phyloP scores from a whole-genome alignment of 257 asterid genomes.

The Rauvolfia tetraphylla region DNA sequence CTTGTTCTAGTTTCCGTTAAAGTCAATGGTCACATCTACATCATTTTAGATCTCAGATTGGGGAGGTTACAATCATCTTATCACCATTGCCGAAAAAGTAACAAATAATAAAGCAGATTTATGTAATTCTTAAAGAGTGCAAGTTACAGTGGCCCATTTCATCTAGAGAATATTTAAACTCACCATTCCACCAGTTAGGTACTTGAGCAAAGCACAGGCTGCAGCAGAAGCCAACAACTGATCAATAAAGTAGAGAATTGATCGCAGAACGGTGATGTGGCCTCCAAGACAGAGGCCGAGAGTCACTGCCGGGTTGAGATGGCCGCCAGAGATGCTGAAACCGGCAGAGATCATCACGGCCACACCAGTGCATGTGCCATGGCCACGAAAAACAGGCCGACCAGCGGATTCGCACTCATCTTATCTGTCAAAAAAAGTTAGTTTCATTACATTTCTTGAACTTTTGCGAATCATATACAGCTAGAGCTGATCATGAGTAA shows the following conservation, averaged over 20 bases:
- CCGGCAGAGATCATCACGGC: constrained; percentile 89
- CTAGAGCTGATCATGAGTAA: too few relatives aligned
- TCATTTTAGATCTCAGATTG: neutral
- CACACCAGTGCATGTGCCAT: constrained; percentile 82
- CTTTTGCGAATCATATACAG: too few relatives aligned
- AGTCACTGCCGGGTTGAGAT: constrained; percentile 92
- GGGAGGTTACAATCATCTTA: neutral
- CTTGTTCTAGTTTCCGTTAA: too few relatives aligned
- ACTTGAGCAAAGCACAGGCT: constrained; percentile 81
- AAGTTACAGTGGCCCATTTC: neutral
- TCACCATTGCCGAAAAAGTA: neutral
- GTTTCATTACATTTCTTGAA: too few relatives aligned
- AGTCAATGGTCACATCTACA: neutral
- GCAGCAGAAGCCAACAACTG: constrained; percentile 85
- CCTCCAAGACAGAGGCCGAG: constrained; percentile 80
- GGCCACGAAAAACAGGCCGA: constrained; percentile 86
- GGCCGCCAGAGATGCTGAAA: constrained; percentile 85
- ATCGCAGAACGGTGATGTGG: constrained; percentile 67
- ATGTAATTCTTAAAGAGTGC: neutral
- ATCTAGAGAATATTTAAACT: constrained; percentile 12
- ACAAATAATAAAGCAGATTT: neutral
- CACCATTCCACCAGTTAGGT: constrained; percentile 78
- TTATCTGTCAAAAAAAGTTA: constrained; percentile 52
- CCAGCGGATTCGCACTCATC: constrained; percentile 56
- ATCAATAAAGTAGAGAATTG: constrained; percentile 79